Percentiles rank a stretch among this genome's conserved stretches.
These are phyloP conservation scores for Debaryomycetaceae sp. DNA, from an alignment of 1,139 yeast species.

Conservation along the genomic window DNA sequence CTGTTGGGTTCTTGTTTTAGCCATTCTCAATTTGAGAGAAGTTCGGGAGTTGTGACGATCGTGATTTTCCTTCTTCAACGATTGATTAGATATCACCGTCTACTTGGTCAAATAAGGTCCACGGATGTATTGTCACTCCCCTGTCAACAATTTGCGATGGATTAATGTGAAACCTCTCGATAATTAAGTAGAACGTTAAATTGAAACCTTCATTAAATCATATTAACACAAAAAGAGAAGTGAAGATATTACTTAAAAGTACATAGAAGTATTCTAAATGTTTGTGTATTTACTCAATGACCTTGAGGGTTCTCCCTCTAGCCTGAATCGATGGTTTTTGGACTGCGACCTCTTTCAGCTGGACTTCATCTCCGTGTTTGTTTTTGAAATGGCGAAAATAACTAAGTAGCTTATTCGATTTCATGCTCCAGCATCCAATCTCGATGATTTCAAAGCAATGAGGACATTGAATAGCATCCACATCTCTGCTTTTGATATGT, in stretches of 20 bases:
- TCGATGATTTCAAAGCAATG: constrained; percentile 11
- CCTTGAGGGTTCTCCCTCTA: constrained; percentile 7
- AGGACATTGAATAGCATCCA: constrained; percentile 12
- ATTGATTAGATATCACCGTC: too few species aligned
- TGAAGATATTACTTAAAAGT: background rate
- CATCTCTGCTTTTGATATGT: constrained; percentile 6
- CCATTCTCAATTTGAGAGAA: constrained; percentile 14
- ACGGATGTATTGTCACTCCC: background rate
- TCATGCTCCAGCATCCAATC: constrained; percentile 13
- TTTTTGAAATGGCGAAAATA: constrained; percentile 14
- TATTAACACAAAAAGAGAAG: background rate
- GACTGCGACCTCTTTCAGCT: constrained; percentile 3
- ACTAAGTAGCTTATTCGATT: constrained; percentile 11
- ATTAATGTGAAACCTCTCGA: background rate
- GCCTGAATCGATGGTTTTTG: constrained; percentile 3
- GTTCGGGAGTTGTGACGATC: background rate
- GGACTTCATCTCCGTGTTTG: constrained; percentile 6
- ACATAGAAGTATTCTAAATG: background rate
- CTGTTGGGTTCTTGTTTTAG: constrained; percentile 28
- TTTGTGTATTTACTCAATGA: constrained; percentile 2
- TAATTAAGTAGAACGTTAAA: background rate
- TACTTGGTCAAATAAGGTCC: background rate
- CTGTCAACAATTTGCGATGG: background rate
- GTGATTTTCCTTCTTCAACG: background rate
- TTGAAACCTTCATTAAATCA: background rate